phyloP scores from a whole-genome alignment of 805 yeast species.

The Candida sonorensis region DNA sequence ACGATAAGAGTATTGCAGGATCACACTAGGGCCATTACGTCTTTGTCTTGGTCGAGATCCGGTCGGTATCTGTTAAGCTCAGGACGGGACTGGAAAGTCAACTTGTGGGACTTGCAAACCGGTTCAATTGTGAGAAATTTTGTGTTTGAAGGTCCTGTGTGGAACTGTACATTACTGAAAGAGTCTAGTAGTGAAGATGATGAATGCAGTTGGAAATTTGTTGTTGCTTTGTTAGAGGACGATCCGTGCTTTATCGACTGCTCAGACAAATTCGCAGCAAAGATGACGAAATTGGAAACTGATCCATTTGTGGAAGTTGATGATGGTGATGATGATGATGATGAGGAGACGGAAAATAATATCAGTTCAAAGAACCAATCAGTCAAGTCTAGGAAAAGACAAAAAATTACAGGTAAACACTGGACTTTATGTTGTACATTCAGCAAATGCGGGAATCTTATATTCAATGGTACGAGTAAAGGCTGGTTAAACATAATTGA shows the following conservation, averaged over 20 bases:
- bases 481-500: conserved; percentile 61
- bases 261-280: conserved; percentile 13
- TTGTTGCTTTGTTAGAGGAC: conserved; percentile 63
- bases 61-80: conserved; percentile 65
- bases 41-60: conserved; percentile 66
- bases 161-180: conserved; percentile 62
- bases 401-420: conserved; percentile 24
- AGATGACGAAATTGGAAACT: conserved; percentile 9
- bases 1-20: conserved; percentile 51
- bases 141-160: conserved; percentile 62
- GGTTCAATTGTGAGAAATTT: conserved; percentile 35
- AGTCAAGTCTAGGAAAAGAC: conserved; percentile 9
- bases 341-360: conserved; percentile 11
- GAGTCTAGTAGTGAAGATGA: conserved; percentile 17
- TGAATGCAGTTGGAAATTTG: conserved; percentile 33
- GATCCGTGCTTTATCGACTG: conserved; percentile 46
- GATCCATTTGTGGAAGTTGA: conserved; percentile 12
- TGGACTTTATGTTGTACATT: conserved; percentile 45
- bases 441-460: conserved; percentile 45
- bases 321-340: conserved; percentile 12
- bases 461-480: conserved; percentile 73
- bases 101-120: conserved; percentile 68
- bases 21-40: conserved; percentile 69
- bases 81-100: conserved; percentile 76
- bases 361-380: neutral